A percentile compares a stretch with the other conserved stretches of the same genome.
Conservation (phyloP, 768 basidiomycete species). For the Podaxis sp. region DNA sequence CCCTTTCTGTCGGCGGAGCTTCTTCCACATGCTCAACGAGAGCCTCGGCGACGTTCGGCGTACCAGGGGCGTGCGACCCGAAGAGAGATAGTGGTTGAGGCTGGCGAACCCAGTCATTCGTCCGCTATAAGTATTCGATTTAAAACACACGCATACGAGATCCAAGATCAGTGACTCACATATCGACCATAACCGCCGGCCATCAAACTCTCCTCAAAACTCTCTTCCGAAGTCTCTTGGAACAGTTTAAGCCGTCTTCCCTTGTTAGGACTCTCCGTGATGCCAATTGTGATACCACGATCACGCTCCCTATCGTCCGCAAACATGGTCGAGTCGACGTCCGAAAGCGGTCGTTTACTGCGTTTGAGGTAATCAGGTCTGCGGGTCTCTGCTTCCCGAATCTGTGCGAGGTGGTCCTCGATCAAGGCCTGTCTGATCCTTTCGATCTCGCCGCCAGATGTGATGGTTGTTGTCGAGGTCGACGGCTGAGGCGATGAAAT, state of each 20-base stretch:
- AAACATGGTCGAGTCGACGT: slow-evolving; percentile 35
- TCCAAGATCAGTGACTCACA: slow-evolving; percentile 39
- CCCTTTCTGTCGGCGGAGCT: slow-evolving; percentile 52
- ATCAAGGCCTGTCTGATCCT: slow-evolving; percentile 55
- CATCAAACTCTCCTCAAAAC: slow-evolving; percentile 83
- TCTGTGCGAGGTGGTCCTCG: slow-evolving; percentile 47
- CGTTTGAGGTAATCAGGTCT: slow-evolving; percentile 76
- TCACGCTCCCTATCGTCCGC: slow-evolving; percentile 34
- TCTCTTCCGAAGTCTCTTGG: slow-evolving; percentile 81
- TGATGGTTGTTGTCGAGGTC: slow-evolving; percentile 18
- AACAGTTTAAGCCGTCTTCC: slow-evolving; percentile 74
- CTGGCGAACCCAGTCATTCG: slow-evolving; percentile 61
- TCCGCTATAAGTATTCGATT: slow-evolving; percentile 36
- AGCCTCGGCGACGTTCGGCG: slow-evolving; percentile 41
- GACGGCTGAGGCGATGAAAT: slow-evolving; percentile 26
- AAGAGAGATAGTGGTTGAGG: slow-evolving; percentile 48
- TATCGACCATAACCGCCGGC: slow-evolving; percentile 80
- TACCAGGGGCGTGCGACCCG: slow-evolving; percentile 39
- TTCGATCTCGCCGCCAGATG: slow-evolving; percentile 55
- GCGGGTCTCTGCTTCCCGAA: slow-evolving; percentile 57
- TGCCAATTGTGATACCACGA: slow-evolving; percentile 44
- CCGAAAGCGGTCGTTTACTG: slow-evolving; percentile 45
- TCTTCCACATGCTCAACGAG: slow-evolving; percentile 39
- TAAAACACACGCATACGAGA: slow-evolving; percentile 13
- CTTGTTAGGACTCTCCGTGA: slow-evolving; percentile 69